Conservation (phyloP, 164 flowering plant genomes). For the Berberis thunbergii region DNA sequence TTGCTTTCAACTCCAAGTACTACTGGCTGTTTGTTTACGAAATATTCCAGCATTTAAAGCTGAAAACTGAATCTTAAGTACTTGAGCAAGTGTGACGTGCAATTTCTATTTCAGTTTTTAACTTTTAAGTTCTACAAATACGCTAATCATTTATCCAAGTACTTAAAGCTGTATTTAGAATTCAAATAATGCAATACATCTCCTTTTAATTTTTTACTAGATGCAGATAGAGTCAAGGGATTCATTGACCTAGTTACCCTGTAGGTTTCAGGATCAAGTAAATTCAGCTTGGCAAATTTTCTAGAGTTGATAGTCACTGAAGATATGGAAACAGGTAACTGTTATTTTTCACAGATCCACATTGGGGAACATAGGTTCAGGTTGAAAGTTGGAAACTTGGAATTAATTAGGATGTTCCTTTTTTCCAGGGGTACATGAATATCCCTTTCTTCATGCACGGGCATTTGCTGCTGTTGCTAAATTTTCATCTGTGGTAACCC, state of each 20-base stretch:
- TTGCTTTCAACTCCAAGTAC: neutral
- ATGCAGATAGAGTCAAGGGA: too few relatives aligned
- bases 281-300: conserved; percentile 25
- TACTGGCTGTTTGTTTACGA: too few relatives aligned
- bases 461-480: conserved; percentile 61
- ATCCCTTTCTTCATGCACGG: conserved; percentile 87
- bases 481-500: conserved; percentile 70
- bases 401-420: conserved; percentile 8
- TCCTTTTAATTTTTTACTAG: too few relatives aligned
- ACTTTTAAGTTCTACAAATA: too few relatives aligned
- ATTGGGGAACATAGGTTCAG: neutral
- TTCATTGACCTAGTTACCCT: neutral
- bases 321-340: conserved; percentile 54
- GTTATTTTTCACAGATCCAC: conserved; percentile 1
- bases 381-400: neutral
- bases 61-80: too few relatives aligned
- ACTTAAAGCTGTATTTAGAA: neutral
- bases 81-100: too few relatives aligned
- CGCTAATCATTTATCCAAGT: neutral
- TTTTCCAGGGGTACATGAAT: conserved; percentile 61
- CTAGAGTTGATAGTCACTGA: conserved; percentile 53
- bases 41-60: too few relatives aligned
- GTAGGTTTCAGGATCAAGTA: conserved; percentile 43
- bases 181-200: neutral
- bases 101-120: too few relatives aligned